Evolutionary conservation across 139 green algal species (phyloP).

Genomic region (Chlorokybus atmophyticus): DNA sequence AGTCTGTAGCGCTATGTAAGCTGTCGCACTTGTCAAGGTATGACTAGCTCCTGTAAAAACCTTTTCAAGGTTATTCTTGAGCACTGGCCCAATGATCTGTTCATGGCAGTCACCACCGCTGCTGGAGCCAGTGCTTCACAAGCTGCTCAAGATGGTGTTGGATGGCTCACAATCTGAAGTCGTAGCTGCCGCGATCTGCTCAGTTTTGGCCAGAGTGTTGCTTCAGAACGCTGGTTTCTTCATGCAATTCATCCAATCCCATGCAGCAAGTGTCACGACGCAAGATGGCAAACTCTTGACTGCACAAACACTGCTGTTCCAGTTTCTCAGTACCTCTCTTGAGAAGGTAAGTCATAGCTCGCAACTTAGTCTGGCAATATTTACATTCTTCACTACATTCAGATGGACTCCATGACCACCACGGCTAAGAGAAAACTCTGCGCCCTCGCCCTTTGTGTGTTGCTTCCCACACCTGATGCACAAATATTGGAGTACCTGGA

Average conservation of each 20-base stretch:
- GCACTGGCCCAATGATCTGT: too few species aligned
- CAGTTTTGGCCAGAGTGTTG: slow-evolving; percentile 53
- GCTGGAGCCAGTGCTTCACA: too few species aligned
- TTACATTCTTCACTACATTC: slow-evolving; percentile 20
- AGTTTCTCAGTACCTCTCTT: slow-evolving; percentile 46
- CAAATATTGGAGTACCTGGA: slow-evolving; percentile 21
- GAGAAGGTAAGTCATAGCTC: slow-evolving; percentile 20
- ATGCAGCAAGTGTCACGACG: background rate
- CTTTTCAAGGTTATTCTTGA: too few species aligned
- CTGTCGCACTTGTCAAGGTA: too few species aligned
- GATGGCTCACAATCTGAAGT: slow-evolving; percentile 19
- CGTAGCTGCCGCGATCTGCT: slow-evolving; percentile 36
- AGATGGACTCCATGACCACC: slow-evolving; percentile 23
- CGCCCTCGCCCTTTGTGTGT: slow-evolving; percentile 49
- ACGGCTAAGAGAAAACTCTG: slow-evolving; percentile 49
- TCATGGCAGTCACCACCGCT: too few species aligned
- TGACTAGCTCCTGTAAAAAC: too few species aligned
- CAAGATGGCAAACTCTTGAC: slow-evolving; percentile 16
- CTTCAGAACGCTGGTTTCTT: slow-evolving; percentile 27
- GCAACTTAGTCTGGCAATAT: background rate
- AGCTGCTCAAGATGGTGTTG: slow-evolving; percentile 20
- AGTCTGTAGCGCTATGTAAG: too few species aligned
- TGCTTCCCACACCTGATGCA: slow-evolving; percentile 32
- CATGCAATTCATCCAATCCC: slow-evolving; percentile 11
- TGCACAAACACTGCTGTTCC: slow-evolving; percentile 20